phyloP scores from a whole-genome alignment of 768 basidiomycete species.

The Leccinum variicolor region DNA sequence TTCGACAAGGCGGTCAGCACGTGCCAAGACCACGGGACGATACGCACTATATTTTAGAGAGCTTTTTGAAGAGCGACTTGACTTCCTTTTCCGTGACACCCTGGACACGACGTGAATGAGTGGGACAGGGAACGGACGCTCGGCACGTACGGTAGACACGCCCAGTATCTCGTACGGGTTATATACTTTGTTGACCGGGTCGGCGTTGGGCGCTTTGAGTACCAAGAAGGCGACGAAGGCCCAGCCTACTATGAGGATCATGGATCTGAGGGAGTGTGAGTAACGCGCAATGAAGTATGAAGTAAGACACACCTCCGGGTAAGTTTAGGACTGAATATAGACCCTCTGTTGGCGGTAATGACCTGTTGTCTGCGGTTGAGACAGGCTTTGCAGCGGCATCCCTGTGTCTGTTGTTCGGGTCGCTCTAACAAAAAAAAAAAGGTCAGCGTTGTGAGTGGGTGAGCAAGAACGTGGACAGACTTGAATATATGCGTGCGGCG shows the following conservation, averaged over 20 bases:
- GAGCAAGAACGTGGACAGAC: slow-evolving; percentile 35
- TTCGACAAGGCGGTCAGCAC: slow-evolving; percentile 29
- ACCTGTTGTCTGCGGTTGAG: slow-evolving; percentile 48
- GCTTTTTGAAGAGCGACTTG: slow-evolving; percentile 91
- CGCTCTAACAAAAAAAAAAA: slow-evolving; percentile 24
- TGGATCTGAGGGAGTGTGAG: slow-evolving; percentile 38
- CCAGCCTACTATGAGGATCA: slow-evolving; percentile 73
- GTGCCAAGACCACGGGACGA: background rate
- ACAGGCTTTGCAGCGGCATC: slow-evolving; percentile 65
- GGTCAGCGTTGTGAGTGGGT: background rate
- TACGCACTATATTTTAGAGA: slow-evolving; percentile 81
- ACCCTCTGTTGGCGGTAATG: slow-evolving; percentile 41
- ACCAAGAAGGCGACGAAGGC: slow-evolving; percentile 59
- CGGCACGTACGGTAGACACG: slow-evolving; percentile 45
- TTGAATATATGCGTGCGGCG: slow-evolving; percentile 36
- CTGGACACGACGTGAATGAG: slow-evolving; percentile 33
- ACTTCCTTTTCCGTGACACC: slow-evolving; percentile 81
- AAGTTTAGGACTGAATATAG: slow-evolving; percentile 46
- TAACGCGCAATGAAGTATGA: too few species aligned
- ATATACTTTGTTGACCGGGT: slow-evolving; percentile 70
- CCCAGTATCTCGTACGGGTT: slow-evolving; percentile 95
- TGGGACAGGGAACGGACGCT: background rate
- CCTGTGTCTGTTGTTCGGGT: slow-evolving; percentile 30
- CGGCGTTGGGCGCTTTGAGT: slow-evolving; percentile 56
- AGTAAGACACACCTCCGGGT: slow-evolving; percentile 45